These are phyloP conservation scores for Astrothelium macrocarpum DNA, from an alignment of 495 filamentous ascomycete genomes.

Conservation along the genomic window DNA sequence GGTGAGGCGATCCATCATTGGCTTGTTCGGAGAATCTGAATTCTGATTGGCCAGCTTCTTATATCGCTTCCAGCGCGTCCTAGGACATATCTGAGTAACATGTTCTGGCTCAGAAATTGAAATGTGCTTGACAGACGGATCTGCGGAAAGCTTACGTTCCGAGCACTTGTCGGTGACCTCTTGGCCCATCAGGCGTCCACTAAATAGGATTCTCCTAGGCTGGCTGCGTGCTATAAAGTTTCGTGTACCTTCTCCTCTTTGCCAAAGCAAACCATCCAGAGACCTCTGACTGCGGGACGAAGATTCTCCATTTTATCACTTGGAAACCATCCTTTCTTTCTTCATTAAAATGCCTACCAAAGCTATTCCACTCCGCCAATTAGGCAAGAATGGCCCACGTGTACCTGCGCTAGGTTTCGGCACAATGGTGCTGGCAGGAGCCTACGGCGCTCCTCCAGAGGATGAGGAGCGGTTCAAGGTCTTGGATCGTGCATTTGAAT, in stretches of 20 bases:
- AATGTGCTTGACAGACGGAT: background rate
- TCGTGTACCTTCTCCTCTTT: no score
- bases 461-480: conserved; percentile 43
- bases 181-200: no score
- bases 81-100: background rate
- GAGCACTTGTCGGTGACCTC: no score
- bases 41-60: background rate
- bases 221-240: no score
- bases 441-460: conserved; percentile 32
- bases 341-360: background rate
- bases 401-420: conserved; percentile 47
- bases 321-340: background rate
- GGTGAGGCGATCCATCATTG: background rate
- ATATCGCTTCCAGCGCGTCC: background rate
- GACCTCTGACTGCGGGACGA: no score
- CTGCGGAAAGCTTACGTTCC: no score
- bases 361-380: conserved; percentile 13
- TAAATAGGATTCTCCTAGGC: no score
- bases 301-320: background rate
- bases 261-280: no score
- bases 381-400: conserved; percentile 45
- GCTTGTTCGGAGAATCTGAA: background rate
- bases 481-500: conserved; percentile 43
- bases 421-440: conserved; percentile 39
- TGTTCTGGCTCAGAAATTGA: background rate